These are phyloP conservation scores for Fusarium abutilonis DNA, from an alignment of 2,329 filamentous ascomycete species.

Conservation along the genomic window DNA sequence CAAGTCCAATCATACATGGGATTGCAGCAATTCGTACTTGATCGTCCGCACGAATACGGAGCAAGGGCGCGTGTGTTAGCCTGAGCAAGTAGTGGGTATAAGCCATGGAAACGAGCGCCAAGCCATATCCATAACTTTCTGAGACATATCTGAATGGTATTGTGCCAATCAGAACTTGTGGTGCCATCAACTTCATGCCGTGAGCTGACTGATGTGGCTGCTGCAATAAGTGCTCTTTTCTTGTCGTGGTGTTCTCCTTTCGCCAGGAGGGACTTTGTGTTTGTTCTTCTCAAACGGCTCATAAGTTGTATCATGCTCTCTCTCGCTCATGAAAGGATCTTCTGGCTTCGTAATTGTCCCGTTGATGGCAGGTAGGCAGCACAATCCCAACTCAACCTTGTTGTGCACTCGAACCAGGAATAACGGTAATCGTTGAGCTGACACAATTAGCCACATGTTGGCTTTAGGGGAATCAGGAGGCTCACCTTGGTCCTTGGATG, in stretches of 20 bases:
- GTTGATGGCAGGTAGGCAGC: not conserved
- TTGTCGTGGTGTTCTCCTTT: not conserved
- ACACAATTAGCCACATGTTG: constrained; percentile 5
- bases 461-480: not conserved
- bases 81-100: not conserved
- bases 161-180: constrained; percentile 18
- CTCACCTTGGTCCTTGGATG: constrained; percentile 15
- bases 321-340: not conserved
- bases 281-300: not conserved
- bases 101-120: constrained; percentile 1
- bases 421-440: not conserved
- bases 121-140: constrained; percentile 7
- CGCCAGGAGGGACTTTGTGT: not conserved
- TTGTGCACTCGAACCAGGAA: constrained; percentile 1
- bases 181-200: constrained; percentile 1
- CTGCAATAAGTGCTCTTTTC: constrained; percentile 2
- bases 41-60: not conserved
- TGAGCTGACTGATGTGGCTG: constrained; percentile 13
- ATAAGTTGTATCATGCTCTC: not conserved
- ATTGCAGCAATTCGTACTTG: constrained; percentile 7
- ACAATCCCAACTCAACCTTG: not conserved
- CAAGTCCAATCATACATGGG: constrained; percentile 7
- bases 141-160: constrained; percentile 7
- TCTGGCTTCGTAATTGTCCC: not conserved
- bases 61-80: not conserved